Conservation (phyloP, 2,329 filamentous ascomycete species). For the Cladosporium phlei region DNA sequence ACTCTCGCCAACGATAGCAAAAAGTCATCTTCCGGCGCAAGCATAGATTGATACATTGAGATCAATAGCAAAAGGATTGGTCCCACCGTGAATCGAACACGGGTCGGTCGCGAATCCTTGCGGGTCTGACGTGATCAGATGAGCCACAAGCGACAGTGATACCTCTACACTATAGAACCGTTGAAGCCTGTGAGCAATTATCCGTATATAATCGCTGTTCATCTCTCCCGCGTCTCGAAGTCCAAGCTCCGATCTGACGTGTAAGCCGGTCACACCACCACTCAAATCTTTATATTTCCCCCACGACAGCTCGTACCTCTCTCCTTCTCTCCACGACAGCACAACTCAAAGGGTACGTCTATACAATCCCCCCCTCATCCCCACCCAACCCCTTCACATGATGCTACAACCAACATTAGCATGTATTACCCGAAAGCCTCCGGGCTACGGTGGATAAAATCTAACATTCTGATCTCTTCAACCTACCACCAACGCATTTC, state of each 20-base stretch:
- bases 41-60: no score
- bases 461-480: constrained; percentile 4
- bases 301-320: background rate
- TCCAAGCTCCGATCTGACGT: background rate
- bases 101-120: no score
- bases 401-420: constrained; percentile 12
- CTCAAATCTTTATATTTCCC: no score
- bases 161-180: constrained; percentile 6
- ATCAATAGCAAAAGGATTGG: background rate
- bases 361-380: background rate
- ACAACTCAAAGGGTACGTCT: background rate
- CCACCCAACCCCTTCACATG: background rate
- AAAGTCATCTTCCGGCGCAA: no score
- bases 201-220: background rate
- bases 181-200: background rate
- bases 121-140: no score
- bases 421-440: constrained; percentile 15
- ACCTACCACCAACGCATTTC: background rate
- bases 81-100: constrained; percentile 8
- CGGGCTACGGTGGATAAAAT: constrained; percentile 7
- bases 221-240: background rate
- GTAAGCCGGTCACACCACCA: background rate
- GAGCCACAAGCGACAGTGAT: constrained; percentile 5
- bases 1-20: no score
- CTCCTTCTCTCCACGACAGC: no score